These are phyloP conservation scores for Cenchrus fungigraminus DNA, from an alignment of 176 grass and related monocot species.

Conservation along the genomic window DNA sequence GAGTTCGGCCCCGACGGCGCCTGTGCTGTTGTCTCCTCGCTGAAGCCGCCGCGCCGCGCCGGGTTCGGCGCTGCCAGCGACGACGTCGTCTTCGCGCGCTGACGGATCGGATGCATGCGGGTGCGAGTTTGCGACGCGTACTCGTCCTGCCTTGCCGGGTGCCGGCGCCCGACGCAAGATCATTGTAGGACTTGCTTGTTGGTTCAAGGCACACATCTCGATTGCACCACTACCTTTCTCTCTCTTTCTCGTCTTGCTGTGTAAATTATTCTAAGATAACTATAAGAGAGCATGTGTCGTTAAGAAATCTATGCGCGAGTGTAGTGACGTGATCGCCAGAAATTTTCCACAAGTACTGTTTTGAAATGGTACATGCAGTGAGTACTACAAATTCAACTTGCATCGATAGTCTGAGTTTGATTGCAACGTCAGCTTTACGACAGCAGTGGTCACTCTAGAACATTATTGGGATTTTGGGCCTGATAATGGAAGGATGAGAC, in stretches of 20 bases:
- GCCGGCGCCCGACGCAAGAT: no score
- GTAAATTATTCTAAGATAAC: conserved; percentile 16
- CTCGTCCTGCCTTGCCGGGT: no score
- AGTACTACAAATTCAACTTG: neutral
- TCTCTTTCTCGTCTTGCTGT: neutral
- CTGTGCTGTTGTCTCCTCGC: neutral
- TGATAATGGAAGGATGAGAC: no score
- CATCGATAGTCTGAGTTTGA: no score
- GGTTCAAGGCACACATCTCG: neutral
- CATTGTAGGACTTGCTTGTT: neutral
- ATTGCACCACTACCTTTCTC: neutral
- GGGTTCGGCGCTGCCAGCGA: conserved; percentile 16
- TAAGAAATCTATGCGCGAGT: neutral
- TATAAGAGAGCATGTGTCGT: neutral
- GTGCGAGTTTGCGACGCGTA: neutral
- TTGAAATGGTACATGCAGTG: neutral
- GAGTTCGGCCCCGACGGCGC: conserved; percentile 40
- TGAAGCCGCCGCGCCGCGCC: neutral
- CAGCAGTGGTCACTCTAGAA: no score
- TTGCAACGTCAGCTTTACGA: no score
- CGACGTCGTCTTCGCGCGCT: conserved; percentile 9
- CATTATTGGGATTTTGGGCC: no score
- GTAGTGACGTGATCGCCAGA: neutral
- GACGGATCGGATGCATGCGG: neutral
- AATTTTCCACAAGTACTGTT: neutral